Evolutionary conservation across 129 eudicot species (phyloP).

Genomic region (Tanacetum coccineum): DNA sequence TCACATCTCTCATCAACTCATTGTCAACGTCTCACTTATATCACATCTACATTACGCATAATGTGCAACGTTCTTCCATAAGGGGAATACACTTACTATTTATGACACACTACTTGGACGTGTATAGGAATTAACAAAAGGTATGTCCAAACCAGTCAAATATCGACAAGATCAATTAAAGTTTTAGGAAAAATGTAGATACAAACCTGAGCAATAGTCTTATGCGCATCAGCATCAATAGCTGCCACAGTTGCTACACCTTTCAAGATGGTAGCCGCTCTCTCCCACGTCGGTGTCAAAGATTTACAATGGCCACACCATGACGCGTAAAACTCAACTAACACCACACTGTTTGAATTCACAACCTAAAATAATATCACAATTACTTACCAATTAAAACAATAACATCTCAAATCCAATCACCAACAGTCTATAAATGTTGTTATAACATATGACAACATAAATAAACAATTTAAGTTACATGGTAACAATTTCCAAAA

Average conservation of each 20-base stretch:
- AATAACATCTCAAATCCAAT: constrained; percentile 4
- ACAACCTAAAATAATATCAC: constrained; percentile 45
- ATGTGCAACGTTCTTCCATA: background rate
- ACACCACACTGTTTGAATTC: constrained; percentile 78
- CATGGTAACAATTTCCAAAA: too few species aligned
- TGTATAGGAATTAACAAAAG: constrained; percentile 7
- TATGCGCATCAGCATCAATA: constrained; percentile 92
- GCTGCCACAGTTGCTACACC: constrained; percentile 99
- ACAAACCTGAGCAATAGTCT: constrained; percentile 83
- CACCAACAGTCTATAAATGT: background rate
- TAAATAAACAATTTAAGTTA: too few species aligned
- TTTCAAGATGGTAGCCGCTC: constrained; percentile 78
- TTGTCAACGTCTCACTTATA: background rate
- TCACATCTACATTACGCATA: background rate
- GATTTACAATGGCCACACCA: constrained; percentile 98
- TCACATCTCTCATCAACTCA: background rate
- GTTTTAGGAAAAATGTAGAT: background rate
- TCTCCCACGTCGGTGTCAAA: constrained; percentile 87
- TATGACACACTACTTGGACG: background rate
- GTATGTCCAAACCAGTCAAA: background rate
- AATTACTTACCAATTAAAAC: constrained; percentile 1
- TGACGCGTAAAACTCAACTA: constrained; percentile 90
- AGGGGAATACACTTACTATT: too few species aligned
- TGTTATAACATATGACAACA: too few species aligned
- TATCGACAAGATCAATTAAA: too few species aligned